Evolutionary conservation across 768 basidiomycete species (phyloP), one percentile per base, ranked within the genome.

Genomic region (Scleroderma bovista): DNA sequence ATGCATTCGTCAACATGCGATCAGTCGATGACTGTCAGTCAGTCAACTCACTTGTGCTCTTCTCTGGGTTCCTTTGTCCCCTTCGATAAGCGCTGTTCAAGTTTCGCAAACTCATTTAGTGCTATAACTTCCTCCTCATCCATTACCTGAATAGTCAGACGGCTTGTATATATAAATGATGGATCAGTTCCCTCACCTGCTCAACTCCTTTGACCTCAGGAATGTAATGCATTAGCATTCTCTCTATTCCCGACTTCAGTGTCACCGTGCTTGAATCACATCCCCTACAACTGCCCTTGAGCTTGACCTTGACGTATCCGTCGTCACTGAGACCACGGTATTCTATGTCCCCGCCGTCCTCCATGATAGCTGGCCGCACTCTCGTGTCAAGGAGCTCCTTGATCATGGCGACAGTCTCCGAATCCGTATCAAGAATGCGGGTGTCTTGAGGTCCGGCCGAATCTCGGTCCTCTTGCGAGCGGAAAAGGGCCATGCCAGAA

Each of bases 201-300:
- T 93, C 86, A 8, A 94, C 88, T 22, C 83, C 87, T 67, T 92
- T 88, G 34, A 95, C 93, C 69, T 95, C 90, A 2, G 95, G 95
- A 47, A 99, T 92, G 62, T 98, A 98, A 70, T 98, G 95, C 92
- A 92, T 93, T 60, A 99, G 72, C 96, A 99, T 98, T 55, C 96
- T 77, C 71, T 99, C 96, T 47, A 99, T 97, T 9, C 96, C 96
- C 53, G 81, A 84, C 77, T 98, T 99, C 50, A 99, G 72, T 15
- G 96, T 99, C 31, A 98, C 94, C 6, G 90, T 83, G 64, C 91
- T 94, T 29, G 90, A 93, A 55, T 83, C 83, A 66, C 96, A 98
- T 13, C 96, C 96, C 65, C 96, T 75, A 69, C 96, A 99, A 62
- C 93, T 95, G 24, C 96, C 96, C 75, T 98, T 98, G 52, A 99